Evolutionary conservation across 2,329 filamentous ascomycete species (phyloP).

Genomic region (Aspergillus novofumigatus): DNA sequence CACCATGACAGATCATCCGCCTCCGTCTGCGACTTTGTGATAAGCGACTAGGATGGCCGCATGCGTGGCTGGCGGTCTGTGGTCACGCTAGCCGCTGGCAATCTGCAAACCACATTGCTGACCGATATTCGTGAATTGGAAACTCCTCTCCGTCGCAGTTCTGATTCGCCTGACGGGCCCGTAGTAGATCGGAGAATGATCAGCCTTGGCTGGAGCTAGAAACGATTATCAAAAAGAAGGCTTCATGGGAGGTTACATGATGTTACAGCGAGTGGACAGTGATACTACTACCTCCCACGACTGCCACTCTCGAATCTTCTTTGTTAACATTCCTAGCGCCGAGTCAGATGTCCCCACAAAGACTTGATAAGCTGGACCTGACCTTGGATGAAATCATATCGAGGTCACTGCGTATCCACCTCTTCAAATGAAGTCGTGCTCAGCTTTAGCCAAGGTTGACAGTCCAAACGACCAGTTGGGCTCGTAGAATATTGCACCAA

Average conservation of each 20-base stretch:
- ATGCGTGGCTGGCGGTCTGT: conserved; percentile 2
- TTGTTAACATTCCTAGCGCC: background rate
- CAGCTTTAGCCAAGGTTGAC: background rate
- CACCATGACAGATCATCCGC: conserved; percentile 11
- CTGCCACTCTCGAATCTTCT: background rate
- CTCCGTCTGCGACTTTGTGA: conserved; percentile 7
- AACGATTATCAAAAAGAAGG: background rate
- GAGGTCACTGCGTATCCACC: background rate
- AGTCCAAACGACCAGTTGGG: conserved; percentile 2
- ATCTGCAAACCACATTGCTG: background rate
- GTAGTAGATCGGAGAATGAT: background rate
- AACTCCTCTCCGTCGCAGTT: background rate
- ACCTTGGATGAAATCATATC: background rate
- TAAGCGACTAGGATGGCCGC: conserved; percentile 9
- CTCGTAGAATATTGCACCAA: conserved; percentile 30
- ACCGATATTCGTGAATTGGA: background rate
- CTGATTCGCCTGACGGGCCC: background rate
- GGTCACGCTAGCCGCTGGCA: background rate
- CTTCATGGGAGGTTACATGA: background rate
- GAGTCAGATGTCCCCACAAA: background rate
- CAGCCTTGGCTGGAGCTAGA: background rate
- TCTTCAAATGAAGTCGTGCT: background rate
- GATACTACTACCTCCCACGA: background rate
- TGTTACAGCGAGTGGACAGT: background rate
- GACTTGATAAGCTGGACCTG: background rate